Base-by-base conservation (phyloP, 177 flowering plant genomes). In the Vitis hybrid region DNA sequence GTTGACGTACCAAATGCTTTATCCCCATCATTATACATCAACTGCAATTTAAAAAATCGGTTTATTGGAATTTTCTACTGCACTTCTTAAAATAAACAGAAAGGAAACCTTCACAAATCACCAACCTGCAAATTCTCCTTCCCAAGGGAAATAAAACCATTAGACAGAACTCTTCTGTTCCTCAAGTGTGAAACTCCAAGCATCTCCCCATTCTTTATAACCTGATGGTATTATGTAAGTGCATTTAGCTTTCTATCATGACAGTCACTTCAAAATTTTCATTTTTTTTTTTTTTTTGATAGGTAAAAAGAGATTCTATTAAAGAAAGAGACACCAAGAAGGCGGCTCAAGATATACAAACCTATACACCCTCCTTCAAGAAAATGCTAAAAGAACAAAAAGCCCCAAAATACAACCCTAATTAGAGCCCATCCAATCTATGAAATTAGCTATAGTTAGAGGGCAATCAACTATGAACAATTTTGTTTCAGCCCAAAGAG, bases 121-220 rank as follows among this genome's bases (percentile, higher is more conserved):
- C 78, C 66, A 70, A 93, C 99, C 97, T 96, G 97, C 74, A 96
- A 76, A 80, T 85, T 90, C 76, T 90, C 97, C 78, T 86, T 96
- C 65, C 99, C 99, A 26, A 96, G 81, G 64, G 86, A 76, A 67
- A 79, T 76, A 81, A 90, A 94, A 68, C 99, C 99, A 82, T 86
- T 96, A 22, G 99, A 96, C 45, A 96, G 75, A 76, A 96, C 99
- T 80, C 92, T 89, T 80, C 97, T 90, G 79, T 92, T 96, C 76
- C 98, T 85, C 75, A 96, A 80, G 77, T 90, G 98, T 60, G 99
- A 96, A 72, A 93, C 98, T 53, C 99, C 99, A 74, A 96, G 93
- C 99, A 96, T 96, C 83, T 93, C 99, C 53, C 99, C 99, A 57
- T 96, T 96, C 82, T 90, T 96, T 76, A 96, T 94, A 71, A 96